Evolutionary conservation across 2,329 filamentous ascomycete genomes (phyloP).

Genomic region (Sclerotinia minor): DNA sequence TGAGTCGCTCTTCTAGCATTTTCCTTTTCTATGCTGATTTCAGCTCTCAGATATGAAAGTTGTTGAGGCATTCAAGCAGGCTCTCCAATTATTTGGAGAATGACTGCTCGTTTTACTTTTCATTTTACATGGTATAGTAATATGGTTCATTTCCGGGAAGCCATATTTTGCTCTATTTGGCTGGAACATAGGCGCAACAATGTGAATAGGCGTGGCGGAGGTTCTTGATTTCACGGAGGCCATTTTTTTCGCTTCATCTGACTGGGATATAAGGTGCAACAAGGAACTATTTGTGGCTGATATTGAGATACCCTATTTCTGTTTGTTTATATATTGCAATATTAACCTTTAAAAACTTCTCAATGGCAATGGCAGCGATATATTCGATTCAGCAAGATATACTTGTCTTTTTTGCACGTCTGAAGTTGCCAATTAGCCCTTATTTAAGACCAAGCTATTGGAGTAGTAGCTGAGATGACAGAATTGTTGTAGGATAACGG

Average conservation of each 20-base stretch:
- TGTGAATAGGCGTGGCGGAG: neutral
- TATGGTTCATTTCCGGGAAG: neutral
- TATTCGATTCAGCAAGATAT: neutral
- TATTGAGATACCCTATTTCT: constrained; percentile 20
- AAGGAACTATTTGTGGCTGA: constrained; percentile 4
- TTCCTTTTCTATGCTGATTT: constrained; percentile 28
- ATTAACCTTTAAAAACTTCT: constrained; percentile 20
- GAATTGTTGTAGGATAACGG: neutral
- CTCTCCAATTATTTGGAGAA: constrained; percentile 46
- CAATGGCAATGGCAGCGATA: neutral
- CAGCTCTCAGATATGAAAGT: constrained; percentile 52
- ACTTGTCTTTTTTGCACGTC: neutral
- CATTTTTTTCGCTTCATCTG: constrained; percentile 12
- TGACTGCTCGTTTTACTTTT: constrained; percentile 2
- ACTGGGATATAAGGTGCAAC: constrained; percentile 11
- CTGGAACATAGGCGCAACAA: constrained; percentile 3
- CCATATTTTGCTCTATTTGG: constrained; percentile 8
- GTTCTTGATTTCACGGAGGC: neutral
- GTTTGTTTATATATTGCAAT: constrained; percentile 5
- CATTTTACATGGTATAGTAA: neutral
- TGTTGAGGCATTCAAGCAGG: constrained; percentile 62
- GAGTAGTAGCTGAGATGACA: neutral
- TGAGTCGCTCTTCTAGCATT: constrained; percentile 48
- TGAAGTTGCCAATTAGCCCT: neutral
- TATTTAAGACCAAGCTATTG: neutral